These are phyloP conservation scores for Phycomyces nitens DNA, from an alignment of 192 early-diverging fungal species.

Conservation along the genomic window DNA sequence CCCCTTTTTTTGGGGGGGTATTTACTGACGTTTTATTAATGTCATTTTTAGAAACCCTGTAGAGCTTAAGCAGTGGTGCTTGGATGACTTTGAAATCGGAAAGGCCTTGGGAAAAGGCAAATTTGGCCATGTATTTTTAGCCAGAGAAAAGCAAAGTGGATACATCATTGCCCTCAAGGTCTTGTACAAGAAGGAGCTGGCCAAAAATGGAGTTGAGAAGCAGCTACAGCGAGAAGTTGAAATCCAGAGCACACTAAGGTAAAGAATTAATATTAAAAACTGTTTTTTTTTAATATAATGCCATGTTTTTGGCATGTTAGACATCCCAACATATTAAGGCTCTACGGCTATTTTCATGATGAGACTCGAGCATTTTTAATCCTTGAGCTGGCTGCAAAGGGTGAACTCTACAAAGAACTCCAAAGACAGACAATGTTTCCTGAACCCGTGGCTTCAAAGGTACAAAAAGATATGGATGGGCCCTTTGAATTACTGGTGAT, in stretches of 20 bases:
- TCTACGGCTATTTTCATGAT: constrained; percentile 96
- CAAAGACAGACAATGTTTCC: constrained; percentile 64
- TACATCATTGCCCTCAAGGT: constrained; percentile 93
- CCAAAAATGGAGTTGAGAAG: constrained; percentile 72
- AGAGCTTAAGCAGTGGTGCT: constrained; percentile 42
- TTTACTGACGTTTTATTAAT: no score
- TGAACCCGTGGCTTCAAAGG: constrained; percentile 72
- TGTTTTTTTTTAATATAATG: not conserved
- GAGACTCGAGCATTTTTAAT: constrained; percentile 88
- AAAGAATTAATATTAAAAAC: constrained; percentile 27
- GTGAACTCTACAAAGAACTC: constrained; percentile 88
- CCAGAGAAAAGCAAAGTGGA: constrained; percentile 79
- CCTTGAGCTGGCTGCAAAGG: constrained; percentile 91
- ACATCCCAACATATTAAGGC: constrained; percentile 89
- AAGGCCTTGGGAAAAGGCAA: constrained; percentile 88
- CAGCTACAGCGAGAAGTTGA: constrained; percentile 95
- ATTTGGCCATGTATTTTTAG: constrained; percentile 93
- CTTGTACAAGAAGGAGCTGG: constrained; percentile 79
- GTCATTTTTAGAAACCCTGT: not conserved
- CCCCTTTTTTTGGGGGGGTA: no score
- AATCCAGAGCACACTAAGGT: constrained; percentile 88
- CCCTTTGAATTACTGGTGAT: no score
- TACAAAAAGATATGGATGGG: no score
- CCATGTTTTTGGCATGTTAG: constrained; percentile 34
- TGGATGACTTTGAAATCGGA: constrained; percentile 91